These are phyloP conservation scores for Aspergillus pseudoglaucus DNA, from an alignment of 2,329 filamentous ascomycete genomes.

Conservation along the genomic window DNA sequence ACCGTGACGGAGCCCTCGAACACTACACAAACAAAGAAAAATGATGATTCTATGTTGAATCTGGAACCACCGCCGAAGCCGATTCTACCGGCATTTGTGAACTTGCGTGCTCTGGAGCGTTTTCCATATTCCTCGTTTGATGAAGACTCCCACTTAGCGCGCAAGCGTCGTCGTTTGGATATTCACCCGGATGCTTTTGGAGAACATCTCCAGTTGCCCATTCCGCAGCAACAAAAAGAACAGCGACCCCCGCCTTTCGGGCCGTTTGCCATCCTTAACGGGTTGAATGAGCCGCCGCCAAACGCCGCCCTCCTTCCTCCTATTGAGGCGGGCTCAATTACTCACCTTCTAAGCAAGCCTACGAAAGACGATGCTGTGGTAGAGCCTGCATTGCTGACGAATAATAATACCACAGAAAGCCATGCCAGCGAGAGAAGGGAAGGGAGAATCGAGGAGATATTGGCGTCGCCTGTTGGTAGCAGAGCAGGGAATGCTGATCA, in stretches of 20 bases:
- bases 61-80: slow-evolving; percentile 35
- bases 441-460: slow-evolving; percentile 29
- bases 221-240: slow-evolving; percentile 42
- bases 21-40: slow-evolving; percentile 30
- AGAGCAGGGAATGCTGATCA: slow-evolving; percentile 12
- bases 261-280: slow-evolving; percentile 48
- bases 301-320: slow-evolving; percentile 56
- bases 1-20: slow-evolving; percentile 28
- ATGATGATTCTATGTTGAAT: slow-evolving; percentile 27
- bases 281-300: slow-evolving; percentile 58
- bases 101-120: slow-evolving; percentile 41
- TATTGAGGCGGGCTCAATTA: slow-evolving; percentile 47
- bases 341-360: slow-evolving; percentile 31
- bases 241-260: slow-evolving; percentile 39
- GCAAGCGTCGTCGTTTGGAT: slow-evolving; percentile 41
- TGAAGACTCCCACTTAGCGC: slow-evolving; percentile 28
- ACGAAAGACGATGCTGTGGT: slow-evolving; percentile 19
- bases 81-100: slow-evolving; percentile 42
- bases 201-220: slow-evolving; percentile 42
- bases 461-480: slow-evolving; percentile 22
- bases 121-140: slow-evolving; percentile 37
- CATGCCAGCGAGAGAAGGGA: slow-evolving; percentile 26
- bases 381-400: slow-evolving; percentile 16
- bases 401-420: slow-evolving; percentile 13
- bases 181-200: slow-evolving; percentile 35